Conservation (phyloP, 148 eudicot species). For the Chenopodium quinoa region DNA sequence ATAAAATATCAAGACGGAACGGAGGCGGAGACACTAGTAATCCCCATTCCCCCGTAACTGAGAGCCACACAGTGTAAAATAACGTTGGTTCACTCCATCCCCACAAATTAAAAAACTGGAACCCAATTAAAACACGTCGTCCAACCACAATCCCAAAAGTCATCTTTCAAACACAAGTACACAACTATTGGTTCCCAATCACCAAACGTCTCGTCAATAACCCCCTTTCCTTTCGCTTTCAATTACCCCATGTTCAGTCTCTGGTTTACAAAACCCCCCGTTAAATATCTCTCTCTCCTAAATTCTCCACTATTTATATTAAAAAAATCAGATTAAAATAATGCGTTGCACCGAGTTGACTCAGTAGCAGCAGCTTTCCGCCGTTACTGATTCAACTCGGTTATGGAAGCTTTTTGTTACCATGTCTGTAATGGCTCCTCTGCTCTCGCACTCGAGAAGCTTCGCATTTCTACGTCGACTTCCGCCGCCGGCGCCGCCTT, state of each 20-base stretch:
- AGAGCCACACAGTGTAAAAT: conserved; percentile 4
- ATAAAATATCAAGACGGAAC: too few relatives aligned
- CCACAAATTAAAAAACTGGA: not conserved
- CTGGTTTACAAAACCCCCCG: not conserved
- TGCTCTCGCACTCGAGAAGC: conserved; percentile 9
- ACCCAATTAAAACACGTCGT: not conserved
- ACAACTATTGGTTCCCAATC: not conserved
- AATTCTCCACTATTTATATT: too few relatives aligned
- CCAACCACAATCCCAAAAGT: not conserved
- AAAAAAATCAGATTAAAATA: not conserved
- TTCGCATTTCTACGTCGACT: not conserved
- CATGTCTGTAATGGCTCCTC: conserved; percentile 16
- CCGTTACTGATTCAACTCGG: not conserved
- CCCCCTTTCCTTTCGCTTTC: not conserved
- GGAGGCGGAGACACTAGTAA: too few relatives aligned
- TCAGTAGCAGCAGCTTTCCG: not conserved
- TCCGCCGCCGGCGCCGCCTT: not conserved
- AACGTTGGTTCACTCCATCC: conserved; percentile 14
- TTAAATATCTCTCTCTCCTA: not conserved
- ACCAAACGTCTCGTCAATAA: not conserved
- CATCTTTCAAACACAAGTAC: not conserved
- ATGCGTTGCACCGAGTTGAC: not conserved
- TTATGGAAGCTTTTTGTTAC: conserved; percentile 28
- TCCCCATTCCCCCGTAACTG: too few relatives aligned
- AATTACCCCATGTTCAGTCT: not conserved